A percentile compares a stretch with the other conserved stretches of the same genome.
phyloP scores from a whole-genome alignment of 2,329 filamentous ascomycete genomes.

The Neoarthrinium moseri region DNA sequence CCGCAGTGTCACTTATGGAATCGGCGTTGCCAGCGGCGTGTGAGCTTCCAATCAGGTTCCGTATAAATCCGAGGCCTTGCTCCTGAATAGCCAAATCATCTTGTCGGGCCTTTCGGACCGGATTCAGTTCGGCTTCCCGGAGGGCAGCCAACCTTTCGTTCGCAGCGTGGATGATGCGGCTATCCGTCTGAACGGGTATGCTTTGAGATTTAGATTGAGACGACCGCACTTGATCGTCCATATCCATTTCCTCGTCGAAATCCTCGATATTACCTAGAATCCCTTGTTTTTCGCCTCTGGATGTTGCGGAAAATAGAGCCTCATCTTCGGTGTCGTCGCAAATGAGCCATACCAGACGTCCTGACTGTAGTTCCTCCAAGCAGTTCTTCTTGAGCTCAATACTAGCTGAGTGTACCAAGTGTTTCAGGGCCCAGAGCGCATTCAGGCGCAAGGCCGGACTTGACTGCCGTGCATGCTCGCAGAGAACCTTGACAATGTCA shows the following conservation, averaged over 20 bases:
- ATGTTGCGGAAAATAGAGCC: conserved; percentile 39
- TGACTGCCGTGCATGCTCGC: conserved; percentile 78
- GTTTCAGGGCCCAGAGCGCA: conserved; percentile 91
- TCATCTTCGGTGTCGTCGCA: conserved; percentile 60
- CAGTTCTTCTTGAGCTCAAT: conserved; percentile 74
- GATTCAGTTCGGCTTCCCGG: conserved; percentile 67
- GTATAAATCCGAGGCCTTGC: conserved; percentile 83
- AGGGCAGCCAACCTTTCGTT: conserved; percentile 49
- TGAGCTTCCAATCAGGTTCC: conserved; percentile 77
- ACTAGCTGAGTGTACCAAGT: conserved; percentile 73
- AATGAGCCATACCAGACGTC: conserved; percentile 80
- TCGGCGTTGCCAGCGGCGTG: conserved; percentile 49
- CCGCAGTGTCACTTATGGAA: conserved; percentile 49
- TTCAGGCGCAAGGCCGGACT: conserved; percentile 80
- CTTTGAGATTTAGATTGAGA: conserved; percentile 16
- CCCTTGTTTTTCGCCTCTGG: conserved; percentile 25
- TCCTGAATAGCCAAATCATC: conserved; percentile 87
- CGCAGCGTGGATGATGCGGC: conserved; percentile 41
- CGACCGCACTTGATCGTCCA: conserved; percentile 42
- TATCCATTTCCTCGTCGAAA: conserved; percentile 59
- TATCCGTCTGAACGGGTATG: conserved; percentile 14
- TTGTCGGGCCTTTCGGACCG: conserved; percentile 64
- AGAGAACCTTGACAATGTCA: conserved; percentile 74
- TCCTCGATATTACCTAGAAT: conserved; percentile 31
- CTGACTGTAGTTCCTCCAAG: conserved; percentile 72